Conservation (phyloP, 2,329 filamentous ascomycete genomes). For the Pyrenophora seminiperda region DNA sequence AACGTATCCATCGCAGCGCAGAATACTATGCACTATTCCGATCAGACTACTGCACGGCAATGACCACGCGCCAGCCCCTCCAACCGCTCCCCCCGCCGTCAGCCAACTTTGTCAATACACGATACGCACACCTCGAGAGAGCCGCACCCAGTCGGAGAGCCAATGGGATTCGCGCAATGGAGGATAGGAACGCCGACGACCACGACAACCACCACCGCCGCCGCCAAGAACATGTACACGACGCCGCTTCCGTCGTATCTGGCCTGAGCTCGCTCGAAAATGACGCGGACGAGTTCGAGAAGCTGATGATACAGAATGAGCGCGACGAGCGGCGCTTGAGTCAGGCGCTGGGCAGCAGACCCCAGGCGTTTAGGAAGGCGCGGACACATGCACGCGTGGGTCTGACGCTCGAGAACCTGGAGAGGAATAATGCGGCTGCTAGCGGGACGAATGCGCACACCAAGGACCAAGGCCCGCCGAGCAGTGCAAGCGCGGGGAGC, state of each 20-base stretch:
- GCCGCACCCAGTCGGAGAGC: constrained; percentile 19
- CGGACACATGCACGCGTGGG: constrained; percentile 48
- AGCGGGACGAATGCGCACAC: constrained; percentile 20
- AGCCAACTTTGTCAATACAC: constrained; percentile 31
- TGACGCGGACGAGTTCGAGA: constrained; percentile 53
- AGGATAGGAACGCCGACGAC: constrained; percentile 15
- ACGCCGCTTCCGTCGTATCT: constrained; percentile 33
- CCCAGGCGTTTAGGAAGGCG: constrained; percentile 52
- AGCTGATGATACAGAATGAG: constrained; percentile 51
- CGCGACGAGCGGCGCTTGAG: constrained; percentile 51
- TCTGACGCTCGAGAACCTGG: constrained; percentile 52
- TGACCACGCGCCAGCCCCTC: constrained; percentile 45
- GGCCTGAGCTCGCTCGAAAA: constrained; percentile 50
- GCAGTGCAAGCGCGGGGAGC: constrained; percentile 42
- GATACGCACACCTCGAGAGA: constrained; percentile 27
- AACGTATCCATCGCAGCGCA: background rate
- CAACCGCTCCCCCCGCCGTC: constrained; percentile 41
- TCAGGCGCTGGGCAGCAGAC: constrained; percentile 40
- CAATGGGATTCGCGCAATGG: constrained; percentile 32
- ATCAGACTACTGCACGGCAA: constrained; percentile 20
- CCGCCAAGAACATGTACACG: constrained; percentile 28
- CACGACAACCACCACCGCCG: too few species aligned
- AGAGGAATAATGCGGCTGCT: constrained; percentile 40
- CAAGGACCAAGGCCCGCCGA: constrained; percentile 35
- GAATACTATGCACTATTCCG: constrained; percentile 23